Evolutionary conservation across 768 basidiomycete genomes (phyloP).

Genomic region (Kwoniella mangroviensis): DNA sequence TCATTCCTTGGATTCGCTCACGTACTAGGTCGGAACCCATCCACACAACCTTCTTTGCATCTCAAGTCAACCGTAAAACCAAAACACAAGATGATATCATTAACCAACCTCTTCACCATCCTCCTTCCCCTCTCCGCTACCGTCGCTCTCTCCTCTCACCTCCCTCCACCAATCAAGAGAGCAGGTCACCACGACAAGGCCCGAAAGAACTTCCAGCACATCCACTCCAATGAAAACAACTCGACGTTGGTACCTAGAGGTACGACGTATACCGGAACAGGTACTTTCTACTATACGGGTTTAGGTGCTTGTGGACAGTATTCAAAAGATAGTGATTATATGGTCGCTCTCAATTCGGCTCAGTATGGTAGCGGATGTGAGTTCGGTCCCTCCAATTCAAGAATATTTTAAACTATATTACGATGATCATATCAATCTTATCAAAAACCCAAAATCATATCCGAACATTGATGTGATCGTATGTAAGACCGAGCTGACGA

Average conservation of each 20-base stretch:
- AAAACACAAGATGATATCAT: constrained; percentile 9
- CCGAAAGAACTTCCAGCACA: constrained; percentile 14
- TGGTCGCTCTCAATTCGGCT: constrained; percentile 48
- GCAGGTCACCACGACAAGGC: constrained; percentile 16
- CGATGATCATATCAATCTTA: no score
- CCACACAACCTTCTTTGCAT: no score
- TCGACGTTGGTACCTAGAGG: constrained; percentile 22
- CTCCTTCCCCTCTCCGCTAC: constrained; percentile 10
- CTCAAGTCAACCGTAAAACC: neutral
- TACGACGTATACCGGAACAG: constrained; percentile 21
- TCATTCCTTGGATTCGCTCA: neutral
- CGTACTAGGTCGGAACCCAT: no score
- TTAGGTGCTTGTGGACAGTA: constrained; percentile 39
- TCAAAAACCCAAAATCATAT: no score
- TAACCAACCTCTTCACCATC: constrained; percentile 17
- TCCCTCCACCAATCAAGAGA: constrained; percentile 24
- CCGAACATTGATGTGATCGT: no score
- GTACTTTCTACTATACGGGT: constrained; percentile 28
- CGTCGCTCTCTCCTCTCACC: constrained; percentile 15
- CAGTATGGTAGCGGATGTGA: constrained; percentile 51
- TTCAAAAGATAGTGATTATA: constrained; percentile 41
- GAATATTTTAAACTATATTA: neutral
- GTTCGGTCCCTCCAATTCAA: constrained; percentile 11
- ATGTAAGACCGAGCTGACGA: neutral
- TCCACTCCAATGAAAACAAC: constrained; percentile 19